These are phyloP conservation scores for Biscogniauxia marginata DNA, from an alignment of 2,329 filamentous ascomycete species.

Conservation along the genomic window DNA sequence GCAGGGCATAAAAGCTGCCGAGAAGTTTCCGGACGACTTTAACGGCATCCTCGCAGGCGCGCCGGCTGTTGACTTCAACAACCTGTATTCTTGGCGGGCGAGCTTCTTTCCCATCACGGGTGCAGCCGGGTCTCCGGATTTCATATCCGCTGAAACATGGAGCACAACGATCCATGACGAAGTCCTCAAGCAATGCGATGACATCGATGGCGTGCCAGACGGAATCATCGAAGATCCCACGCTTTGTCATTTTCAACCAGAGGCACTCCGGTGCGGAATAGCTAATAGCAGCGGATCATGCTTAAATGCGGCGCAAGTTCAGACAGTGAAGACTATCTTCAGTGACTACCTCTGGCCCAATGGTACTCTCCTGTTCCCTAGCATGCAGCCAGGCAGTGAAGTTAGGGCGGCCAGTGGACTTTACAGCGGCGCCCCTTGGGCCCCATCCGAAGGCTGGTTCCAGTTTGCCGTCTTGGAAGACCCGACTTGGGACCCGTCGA, in stretches of 20 bases:
- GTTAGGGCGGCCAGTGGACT: conserved; percentile 37
- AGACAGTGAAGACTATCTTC: conserved; percentile 42
- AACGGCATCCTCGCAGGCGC: conserved; percentile 54
- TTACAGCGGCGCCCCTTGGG: conserved; percentile 39
- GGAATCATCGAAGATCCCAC: conserved; percentile 39
- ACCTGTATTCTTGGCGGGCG: conserved; percentile 38
- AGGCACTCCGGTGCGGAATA: conserved; percentile 32
- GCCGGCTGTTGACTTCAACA: conserved; percentile 40
- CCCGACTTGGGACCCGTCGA: conserved; percentile 39
- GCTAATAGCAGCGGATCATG: conserved; percentile 34
- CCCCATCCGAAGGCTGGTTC: conserved; percentile 46
- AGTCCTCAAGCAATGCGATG: conserved; percentile 39
- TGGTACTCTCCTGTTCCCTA: conserved; percentile 47
- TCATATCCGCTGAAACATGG: conserved; percentile 25
- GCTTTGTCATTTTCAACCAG: conserved; percentile 36
- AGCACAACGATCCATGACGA: conserved; percentile 34
- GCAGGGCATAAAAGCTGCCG: conserved; percentile 54
- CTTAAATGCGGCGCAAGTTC: conserved; percentile 42
- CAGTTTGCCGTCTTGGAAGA: conserved; percentile 46
- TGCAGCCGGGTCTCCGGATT: conserved; percentile 31
- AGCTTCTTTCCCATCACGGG: conserved; percentile 42
- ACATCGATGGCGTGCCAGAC: conserved; percentile 39
- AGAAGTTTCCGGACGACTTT: conserved; percentile 55
- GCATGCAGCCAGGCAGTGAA: conserved; percentile 47
- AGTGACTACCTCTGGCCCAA: conserved; percentile 41